Evolutionary conservation across 345 rosid species (phyloP).

Genomic region (Bruguiera gymnorhiza): DNA sequence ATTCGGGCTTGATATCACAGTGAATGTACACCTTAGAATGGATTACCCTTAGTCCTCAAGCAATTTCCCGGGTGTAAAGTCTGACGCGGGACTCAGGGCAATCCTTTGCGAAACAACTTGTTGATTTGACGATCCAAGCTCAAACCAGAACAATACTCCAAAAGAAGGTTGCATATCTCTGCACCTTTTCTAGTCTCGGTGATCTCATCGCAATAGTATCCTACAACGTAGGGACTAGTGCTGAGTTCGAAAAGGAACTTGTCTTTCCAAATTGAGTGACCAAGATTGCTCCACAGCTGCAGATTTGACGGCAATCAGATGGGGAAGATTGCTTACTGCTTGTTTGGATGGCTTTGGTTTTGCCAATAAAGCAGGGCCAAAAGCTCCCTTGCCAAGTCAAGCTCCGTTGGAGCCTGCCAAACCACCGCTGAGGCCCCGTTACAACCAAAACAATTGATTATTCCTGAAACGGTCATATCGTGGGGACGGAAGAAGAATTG

Average conservation of each 20-base stretch:
- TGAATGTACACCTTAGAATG: background rate
- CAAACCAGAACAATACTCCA: conserved; percentile 2
- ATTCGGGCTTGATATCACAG: conserved; percentile 13
- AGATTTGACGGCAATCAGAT: conserved; percentile 3
- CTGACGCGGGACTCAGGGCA: conserved; percentile 1
- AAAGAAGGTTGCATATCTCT: background rate
- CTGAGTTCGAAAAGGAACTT: background rate
- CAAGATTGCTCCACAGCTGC: background rate
- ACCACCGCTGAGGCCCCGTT: too few species aligned
- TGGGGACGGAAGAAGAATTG: too few species aligned
- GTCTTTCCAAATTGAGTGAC: background rate
- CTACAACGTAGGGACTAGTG: background rate
- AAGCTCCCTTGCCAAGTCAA: too few species aligned
- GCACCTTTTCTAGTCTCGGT: background rate
- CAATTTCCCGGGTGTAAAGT: background rate
- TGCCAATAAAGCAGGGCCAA: too few species aligned
- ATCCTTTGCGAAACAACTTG: background rate
- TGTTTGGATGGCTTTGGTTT: too few species aligned
- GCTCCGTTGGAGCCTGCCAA: too few species aligned
- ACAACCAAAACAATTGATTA: too few species aligned
- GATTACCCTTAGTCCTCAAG: background rate
- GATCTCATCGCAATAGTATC: background rate
- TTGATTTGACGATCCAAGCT: background rate
- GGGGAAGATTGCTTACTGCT: too few species aligned
- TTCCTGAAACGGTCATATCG: too few species aligned